Evolutionary conservation across 768 basidiomycete species (phyloP).

Genomic region (Candolleomyces eurysporus): DNA sequence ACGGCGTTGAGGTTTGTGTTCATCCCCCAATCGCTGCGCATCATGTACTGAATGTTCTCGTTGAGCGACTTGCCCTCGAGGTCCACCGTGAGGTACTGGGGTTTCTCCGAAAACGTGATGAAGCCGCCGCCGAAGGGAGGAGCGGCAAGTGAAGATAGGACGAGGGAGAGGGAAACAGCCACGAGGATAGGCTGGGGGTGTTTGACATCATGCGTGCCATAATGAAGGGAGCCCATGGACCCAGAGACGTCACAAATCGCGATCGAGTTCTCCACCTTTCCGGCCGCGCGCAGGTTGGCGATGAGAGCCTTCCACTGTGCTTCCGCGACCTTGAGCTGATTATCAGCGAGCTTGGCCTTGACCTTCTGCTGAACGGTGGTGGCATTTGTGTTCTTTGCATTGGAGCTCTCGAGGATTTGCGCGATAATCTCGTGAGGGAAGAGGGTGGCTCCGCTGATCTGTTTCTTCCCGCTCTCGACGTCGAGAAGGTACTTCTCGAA

Average conservation of each 20-base stretch:
- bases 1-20: conserved; percentile 65
- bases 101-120: conserved; percentile 63
- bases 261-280: conserved; percentile 57
- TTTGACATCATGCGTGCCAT: neutral
- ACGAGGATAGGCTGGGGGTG: conserved; percentile 51
- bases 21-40: conserved; percentile 40
- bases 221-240: conserved; percentile 53
- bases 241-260: conserved; percentile 76
- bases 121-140: conserved; percentile 65
- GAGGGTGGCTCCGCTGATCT: conserved; percentile 66
- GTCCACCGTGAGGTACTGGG: conserved; percentile 50
- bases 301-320: conserved; percentile 69
- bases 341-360: conserved; percentile 28
- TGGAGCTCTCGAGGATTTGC: conserved; percentile 26
- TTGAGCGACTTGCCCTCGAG: conserved; percentile 32
- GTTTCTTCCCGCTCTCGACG: conserved; percentile 53
- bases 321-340: conserved; percentile 47
- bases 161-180: conserved; percentile 61
- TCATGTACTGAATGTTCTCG: conserved; percentile 38
- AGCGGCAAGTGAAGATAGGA: conserved; percentile 59
- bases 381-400: conserved; percentile 15
- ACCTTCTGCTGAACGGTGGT: conserved; percentile 19
- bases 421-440: conserved; percentile 60
- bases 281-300: conserved; percentile 47
- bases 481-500: conserved; percentile 56